Evolutionary conservation across 1,139 yeast genomes (phyloP), one percentile per base, ranked within the genome.

Genomic region (Yarrowia galli): DNA sequence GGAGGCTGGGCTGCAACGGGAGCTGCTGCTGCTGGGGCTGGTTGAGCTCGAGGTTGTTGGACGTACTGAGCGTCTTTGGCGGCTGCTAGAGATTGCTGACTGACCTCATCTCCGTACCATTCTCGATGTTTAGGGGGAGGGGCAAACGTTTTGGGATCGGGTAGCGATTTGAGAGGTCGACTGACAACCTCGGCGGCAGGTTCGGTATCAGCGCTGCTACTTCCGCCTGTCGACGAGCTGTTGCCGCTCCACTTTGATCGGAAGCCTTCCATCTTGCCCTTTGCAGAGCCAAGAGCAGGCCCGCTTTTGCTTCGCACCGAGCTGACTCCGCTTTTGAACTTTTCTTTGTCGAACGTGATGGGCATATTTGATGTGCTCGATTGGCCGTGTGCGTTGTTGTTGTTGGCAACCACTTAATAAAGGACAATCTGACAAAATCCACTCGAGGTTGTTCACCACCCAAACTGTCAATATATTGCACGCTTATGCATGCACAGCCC

Each of bases 101-200:
- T 72, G 73, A 60, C 77, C 74, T 66, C 80, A 9, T 79, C 81
- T 4, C 83, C 80, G 67, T 75, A 74, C 43, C 73, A 73, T 10
- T 73, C 71, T 69, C 80, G 67, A 67, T 76, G 75, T 80, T 79
- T 72, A 0, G 89, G 89, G 0, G 89, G 89, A 1, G 88, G 83
- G 15, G 89, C 87, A 69, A 85, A 81, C 15, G 77, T 69, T 5
- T 74, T 72, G 10, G 86, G 83, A 70, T 83, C 83, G 42, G 75
- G 76, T 56, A 80, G 72, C 1, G 79, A 71, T 1, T 74, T 68
- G 60, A 79, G 58, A 18, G 82, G 79, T 65, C 82, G 72, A 3
- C 82, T 78, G 32, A 28, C 64, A 32, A 72, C 67, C 13, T 51
- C 53, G 1, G 61, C 45, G 20, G 70, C 71, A 22, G 70, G 71